These are phyloP conservation scores for Xylaria polymorpha DNA, from an alignment of 2,329 filamentous ascomycete species.

Conservation along the genomic window DNA sequence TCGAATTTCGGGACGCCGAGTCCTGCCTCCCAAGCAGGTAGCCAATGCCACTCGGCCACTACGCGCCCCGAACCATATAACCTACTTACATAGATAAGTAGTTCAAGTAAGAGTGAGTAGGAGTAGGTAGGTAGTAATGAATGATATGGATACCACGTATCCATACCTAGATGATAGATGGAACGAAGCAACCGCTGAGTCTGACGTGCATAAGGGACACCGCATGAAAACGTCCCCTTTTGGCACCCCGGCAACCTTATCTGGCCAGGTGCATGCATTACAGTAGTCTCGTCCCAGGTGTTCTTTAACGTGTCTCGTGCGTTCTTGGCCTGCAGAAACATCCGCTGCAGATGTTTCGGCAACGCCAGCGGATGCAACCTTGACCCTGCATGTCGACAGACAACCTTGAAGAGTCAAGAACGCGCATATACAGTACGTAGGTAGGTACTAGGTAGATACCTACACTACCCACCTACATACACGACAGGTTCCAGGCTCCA, in stretches of 20 bases:
- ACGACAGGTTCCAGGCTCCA: constrained; percentile 15
- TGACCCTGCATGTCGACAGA: constrained; percentile 5
- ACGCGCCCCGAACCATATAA: constrained; percentile 6
- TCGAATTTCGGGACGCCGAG: not conserved
- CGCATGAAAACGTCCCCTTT: constrained; percentile 18
- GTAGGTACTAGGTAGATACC: no score
- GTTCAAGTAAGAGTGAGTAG: no score
- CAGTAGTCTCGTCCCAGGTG: constrained; percentile 41
- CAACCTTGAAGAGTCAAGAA: not conserved
- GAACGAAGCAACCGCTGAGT: not conserved
- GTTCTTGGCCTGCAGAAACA: constrained; percentile 37
- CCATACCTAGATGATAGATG: no score
- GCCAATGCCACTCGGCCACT: constrained; percentile 11
- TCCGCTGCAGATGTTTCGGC: constrained; percentile 31
- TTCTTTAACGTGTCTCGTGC: constrained; percentile 43
- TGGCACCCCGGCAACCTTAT: constrained; percentile 37
- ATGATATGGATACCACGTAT: no score
- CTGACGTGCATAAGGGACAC: not conserved
- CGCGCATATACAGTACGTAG: not conserved
- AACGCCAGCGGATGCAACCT: constrained; percentile 27
- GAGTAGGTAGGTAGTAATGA: no score
- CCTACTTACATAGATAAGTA: not conserved
- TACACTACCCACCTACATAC: not conserved
- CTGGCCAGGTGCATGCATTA: constrained; percentile 35
- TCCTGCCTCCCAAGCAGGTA: not conserved